Base-by-base conservation (phyloP, 495 filamentous ascomycete genomes). In the Lepraria neglecta region DNA sequence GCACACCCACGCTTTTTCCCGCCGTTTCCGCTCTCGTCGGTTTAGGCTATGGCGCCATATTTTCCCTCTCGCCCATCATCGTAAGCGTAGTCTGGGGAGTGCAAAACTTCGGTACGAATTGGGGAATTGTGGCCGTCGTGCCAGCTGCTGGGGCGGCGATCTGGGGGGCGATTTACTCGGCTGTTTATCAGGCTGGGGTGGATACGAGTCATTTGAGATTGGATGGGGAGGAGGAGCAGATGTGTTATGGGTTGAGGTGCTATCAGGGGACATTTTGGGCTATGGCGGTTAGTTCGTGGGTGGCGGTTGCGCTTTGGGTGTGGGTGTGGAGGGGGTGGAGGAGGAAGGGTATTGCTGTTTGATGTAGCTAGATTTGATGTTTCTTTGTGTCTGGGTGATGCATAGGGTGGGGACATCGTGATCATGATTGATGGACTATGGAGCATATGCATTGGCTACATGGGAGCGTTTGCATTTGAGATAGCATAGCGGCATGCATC, bases 21-120 rank as follows among this genome's bases (percentile, higher is more conserved):
- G 69, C 91, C 30, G 86, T 92, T 21, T 92, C 88, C 10, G 81
- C 85, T 0, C 76, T 89, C 14, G 82, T 97, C 35, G 94, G 94
- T 33, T 82, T 91, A 42, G 92, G 92, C 45, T 98, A 98, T 69
- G 94, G 94, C 50, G 90, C 91, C 30, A 82, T 89, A 44, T 98
- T 98, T 75, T 87, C 84, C 44, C 80, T 98, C 15, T 83, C 85
- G 0, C 94, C 94, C 4, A 96, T 97, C 68, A 87, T 97, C 62
- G 85, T 97, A 65, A 87, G 83, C 56, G 89, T 96, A 28, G 91
- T 97, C 48, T 98, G 94, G 94, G 94, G 94, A 42, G 91, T 96
- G 2, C 90, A 96, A 75, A 98, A 97, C 72, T 97, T 97, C 71
- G 94, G 89, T 61, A 98, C 94, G 3, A 97, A 98, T 67, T 98